Evolutionary conservation across 1,284 basidiomycete genomes (phyloP), one percentile per base, ranked within the genome.

Genomic region (Cystobasidiaceae sp.): DNA sequence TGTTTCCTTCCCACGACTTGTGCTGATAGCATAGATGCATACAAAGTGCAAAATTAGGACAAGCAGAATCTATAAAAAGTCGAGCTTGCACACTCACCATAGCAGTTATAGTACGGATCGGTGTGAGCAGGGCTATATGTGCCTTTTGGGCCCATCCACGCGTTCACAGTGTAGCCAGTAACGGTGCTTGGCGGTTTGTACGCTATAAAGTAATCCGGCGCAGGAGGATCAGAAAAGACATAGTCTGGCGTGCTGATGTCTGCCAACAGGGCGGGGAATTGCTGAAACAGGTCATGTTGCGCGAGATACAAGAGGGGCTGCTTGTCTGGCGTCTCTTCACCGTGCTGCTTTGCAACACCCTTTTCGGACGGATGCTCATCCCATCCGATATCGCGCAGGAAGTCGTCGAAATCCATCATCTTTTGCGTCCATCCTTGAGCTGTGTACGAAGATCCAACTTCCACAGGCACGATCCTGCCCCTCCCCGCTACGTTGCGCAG

Each of bases 81-180:
- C n/a, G 55, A 19, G 33, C n/a, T 41, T 25, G n/a, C 48, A 28
- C 9, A 28, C 5, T 68, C 76, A 91, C 90, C 85, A 76, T 90
- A 97, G 69, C 88, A 83, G 75, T 98, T 98, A 78, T 84, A 91
- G 78, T 86, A 96, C 0, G 93, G 93, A 75, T 98, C 94, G n/a
- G 86, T 90, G 77, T 98, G 94, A 1, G 94, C 90, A 3, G 93
- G 93, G 8, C 88, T 90, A 50, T 87, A 74, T 0, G 89, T 86
- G 17, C 83, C 83, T 62, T 78, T 80, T 0, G 89, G 89, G 0
- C 94, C 94, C 0, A 97, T 74, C 94, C 94, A 98, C 2, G 84
- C 85, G 74, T 94, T 97, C 41, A 90, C 77, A 11, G 90, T 81
- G 9, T 88, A 78, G 32, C 84, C 82, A 21, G 89, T 86, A 30